Conservation (phyloP, 2,329 filamentous ascomycete species). For the Parafenestella ontariensis region DNA sequence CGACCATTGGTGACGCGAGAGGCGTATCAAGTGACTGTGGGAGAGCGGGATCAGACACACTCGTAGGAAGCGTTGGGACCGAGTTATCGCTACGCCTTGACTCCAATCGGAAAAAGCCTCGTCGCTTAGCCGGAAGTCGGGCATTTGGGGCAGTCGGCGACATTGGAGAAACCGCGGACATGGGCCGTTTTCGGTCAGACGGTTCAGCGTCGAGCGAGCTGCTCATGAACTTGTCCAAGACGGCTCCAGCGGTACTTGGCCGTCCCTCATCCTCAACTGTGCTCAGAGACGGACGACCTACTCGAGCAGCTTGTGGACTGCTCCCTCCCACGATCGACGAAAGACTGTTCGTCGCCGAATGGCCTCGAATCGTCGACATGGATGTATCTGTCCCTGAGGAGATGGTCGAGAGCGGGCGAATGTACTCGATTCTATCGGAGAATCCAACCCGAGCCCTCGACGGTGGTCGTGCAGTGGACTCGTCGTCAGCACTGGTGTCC, state of each 20-base stretch:
- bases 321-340: slow-evolving; percentile 75
- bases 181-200: slow-evolving; percentile 43
- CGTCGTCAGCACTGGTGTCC: slow-evolving; percentile 30
- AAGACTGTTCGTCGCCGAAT: slow-evolving; percentile 79
- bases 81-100: slow-evolving; percentile 52
- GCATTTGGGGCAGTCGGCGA: slow-evolving; percentile 11
- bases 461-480: slow-evolving; percentile 44
- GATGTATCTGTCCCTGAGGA: slow-evolving; percentile 86
- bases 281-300: slow-evolving; percentile 47
- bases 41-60: slow-evolving; percentile 45
- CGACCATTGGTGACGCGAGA: slow-evolving; percentile 32
- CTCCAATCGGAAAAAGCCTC: slow-evolving; percentile 59
- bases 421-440: slow-evolving; percentile 83
- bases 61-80: slow-evolving; percentile 35
- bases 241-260: slow-evolving; percentile 75
- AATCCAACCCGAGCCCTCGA: slow-evolving; percentile 77
- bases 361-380: slow-evolving; percentile 70
- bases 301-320: slow-evolving; percentile 55
- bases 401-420: slow-evolving; percentile 81
- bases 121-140: slow-evolving; percentile 40
- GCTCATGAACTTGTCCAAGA: slow-evolving; percentile 60
- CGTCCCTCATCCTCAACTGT: slow-evolving; percentile 55
- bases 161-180: slow-evolving; percentile 43
- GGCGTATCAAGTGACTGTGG: slow-evolving; percentile 36
- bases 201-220: slow-evolving; percentile 32